phyloP scores from a whole-genome alignment of 192 early-diverging fungal species.

The Rhizophagus sp. region DNA sequence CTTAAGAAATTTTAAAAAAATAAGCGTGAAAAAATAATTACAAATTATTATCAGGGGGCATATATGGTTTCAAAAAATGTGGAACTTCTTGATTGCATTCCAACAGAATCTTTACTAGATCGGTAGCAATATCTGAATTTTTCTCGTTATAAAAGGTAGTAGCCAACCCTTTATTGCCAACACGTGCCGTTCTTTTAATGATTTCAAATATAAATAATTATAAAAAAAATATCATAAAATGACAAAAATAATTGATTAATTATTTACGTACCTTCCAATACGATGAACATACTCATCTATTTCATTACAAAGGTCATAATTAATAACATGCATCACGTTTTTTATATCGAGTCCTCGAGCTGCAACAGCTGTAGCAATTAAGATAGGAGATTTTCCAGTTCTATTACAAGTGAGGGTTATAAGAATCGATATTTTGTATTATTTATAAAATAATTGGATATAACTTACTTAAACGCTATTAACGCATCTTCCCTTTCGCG shows the following conservation, averaged over 20 bases:
- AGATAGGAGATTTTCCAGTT: slow-evolving; percentile 53
- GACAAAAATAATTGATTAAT: no score
- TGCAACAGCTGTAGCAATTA: slow-evolving; percentile 92
- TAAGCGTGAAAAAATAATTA: slow-evolving; percentile 29
- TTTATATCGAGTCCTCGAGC: slow-evolving; percentile 89
- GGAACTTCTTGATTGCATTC: slow-evolving; percentile 64
- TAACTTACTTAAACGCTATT: slow-evolving; percentile 60
- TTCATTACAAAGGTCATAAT: slow-evolving; percentile 79
- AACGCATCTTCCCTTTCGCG: slow-evolving; percentile 76
- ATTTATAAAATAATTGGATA: no score
- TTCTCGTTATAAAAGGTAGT: slow-evolving; percentile 55
- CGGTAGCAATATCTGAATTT: slow-evolving; percentile 41
- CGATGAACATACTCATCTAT: slow-evolving; percentile 89
- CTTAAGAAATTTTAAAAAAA: background rate
- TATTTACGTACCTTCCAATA: slow-evolving; percentile 63
- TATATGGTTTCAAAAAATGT: slow-evolving; percentile 47
- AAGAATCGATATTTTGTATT: background rate
- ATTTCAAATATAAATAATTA: background rate
- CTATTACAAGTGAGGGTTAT: background rate
- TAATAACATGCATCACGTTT: slow-evolving; percentile 85
- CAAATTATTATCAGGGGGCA: slow-evolving; percentile 18
- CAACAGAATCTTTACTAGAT: slow-evolving; percentile 51
- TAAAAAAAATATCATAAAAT: no score
- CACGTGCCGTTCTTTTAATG: slow-evolving; percentile 57
- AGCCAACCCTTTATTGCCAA: slow-evolving; percentile 58